Base-by-base conservation (phyloP, 106 monocot species). In the Hemerocallis citrina region DNA sequence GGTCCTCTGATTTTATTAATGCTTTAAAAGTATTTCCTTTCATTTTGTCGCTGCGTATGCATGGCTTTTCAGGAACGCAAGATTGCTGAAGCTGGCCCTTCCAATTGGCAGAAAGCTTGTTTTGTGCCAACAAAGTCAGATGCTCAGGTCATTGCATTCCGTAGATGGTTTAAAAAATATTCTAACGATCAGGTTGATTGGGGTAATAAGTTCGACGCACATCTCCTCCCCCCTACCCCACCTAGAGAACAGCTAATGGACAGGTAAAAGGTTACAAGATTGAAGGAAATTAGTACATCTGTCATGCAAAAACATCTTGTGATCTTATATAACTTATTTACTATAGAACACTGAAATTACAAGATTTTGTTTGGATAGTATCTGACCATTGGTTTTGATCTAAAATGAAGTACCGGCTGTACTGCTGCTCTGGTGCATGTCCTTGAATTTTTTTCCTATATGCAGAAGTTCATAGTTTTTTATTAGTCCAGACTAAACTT, bases 81-180 rank as follows among this genome's bases (percentile, higher is more conserved):
- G 55, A 82, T 95, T 52, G 83, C 78, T 31, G 68, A 89, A 17
- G 43, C 29, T 41, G 89, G 89, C 37, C 22, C 52, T 55, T 74
- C 79, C 16, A 86, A 89, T 61, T 95, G 94, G 94, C 83, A 75
- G n/a, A 86, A 86, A 55, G 83, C 74, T 66, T 89, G 86, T 66
- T 95, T 78, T 67, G 86, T 95, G 49, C 94, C 94, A 11, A 89
- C 94, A 68, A 89, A 83, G 69, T 86, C 94, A 38, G 94, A 95
- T 74, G 80, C 68, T 14, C 64, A 72, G 67, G 83, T 95, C 12
- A 64, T 81, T 65, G 78, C 77, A 37, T 95, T 95, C 66, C 89
- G 94, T 63, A 89, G 68, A 66, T 95, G 94, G 94, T 68, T 95
- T 4, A 81, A 32, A 38, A 89, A 76, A 61, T 89, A 86, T 62